Percentiles rank a stretch among this genome's conserved stretches.
Conservation (phyloP, 179 eudicot genomes). For the Amaranthus tricolor region DNA sequence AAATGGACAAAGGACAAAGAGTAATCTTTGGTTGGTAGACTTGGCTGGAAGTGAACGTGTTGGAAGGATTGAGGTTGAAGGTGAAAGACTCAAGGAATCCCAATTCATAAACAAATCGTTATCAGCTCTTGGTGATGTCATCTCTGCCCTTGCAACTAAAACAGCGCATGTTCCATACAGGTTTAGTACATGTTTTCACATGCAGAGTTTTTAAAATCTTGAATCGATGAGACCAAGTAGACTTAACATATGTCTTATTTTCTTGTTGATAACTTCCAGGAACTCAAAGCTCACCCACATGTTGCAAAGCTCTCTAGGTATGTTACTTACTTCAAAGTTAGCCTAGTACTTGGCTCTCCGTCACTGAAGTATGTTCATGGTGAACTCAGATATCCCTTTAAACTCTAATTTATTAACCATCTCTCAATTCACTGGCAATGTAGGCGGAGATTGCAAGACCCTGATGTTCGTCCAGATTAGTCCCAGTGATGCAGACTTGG, state of each 20-base stretch:
- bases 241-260: slow-evolving; percentile 3
- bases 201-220: not conserved
- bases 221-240: not conserved
- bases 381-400: not conserved
- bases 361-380: not conserved
- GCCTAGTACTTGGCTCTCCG: not conserved
- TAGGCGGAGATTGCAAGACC: slow-evolving; percentile 98
- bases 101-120: slow-evolving; percentile 94
- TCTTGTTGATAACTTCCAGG: slow-evolving; percentile 39
- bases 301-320: slow-evolving; percentile 93
- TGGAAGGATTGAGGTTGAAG: slow-evolving; percentile 89
- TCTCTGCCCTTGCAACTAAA: slow-evolving; percentile 91
- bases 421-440: slow-evolving; percentile 12
- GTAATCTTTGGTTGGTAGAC: slow-evolving; percentile 96
- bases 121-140: slow-evolving; percentile 95
- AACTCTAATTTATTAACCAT: not conserved
- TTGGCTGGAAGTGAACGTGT: slow-evolving; percentile 98
- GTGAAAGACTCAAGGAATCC: slow-evolving; percentile 93
- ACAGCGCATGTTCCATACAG: slow-evolving; percentile 90
- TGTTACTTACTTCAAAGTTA: slow-evolving; percentile 15
- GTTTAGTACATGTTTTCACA: slow-evolving; percentile 29
- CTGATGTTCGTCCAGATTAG: slow-evolving; percentile 95
- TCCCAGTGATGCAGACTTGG: slow-evolving; percentile 66
- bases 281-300: slow-evolving; percentile 94
- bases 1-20: slow-evolving; percentile 73